Evolutionary conservation across 83 land plant genomes (phyloP).

Genomic region (Isoetes engelmannii): DNA sequence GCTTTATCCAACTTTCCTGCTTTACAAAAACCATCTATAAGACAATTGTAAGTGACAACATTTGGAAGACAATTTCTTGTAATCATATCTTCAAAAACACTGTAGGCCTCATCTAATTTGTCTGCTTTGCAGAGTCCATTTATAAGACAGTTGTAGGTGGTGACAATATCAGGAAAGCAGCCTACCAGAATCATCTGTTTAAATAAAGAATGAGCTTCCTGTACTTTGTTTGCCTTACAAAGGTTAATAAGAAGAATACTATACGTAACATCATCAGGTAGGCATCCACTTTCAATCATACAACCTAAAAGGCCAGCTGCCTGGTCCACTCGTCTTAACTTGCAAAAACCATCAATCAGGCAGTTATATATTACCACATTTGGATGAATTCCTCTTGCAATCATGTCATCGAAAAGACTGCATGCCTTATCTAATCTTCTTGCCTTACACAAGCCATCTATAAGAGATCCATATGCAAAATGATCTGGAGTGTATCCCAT

Average conservation of each 20-base stretch:
- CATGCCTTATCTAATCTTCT: background rate
- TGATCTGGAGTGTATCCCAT: background rate
- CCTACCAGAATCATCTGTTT: background rate
- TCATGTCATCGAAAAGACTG: background rate
- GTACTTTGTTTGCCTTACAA: slow-evolving; percentile 1
- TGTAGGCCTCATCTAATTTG: background rate
- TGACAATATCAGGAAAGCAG: background rate
- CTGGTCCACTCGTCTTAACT: background rate
- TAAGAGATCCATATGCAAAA: background rate
- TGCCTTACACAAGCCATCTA: background rate
- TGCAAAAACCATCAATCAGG: background rate
- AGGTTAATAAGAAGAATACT: background rate
- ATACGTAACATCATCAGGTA: slow-evolving; percentile 10
- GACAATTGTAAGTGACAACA: background rate
- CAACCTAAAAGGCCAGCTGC: background rate
- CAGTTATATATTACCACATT: background rate
- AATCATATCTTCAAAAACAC: background rate
- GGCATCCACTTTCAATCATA: background rate
- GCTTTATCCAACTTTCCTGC: background rate
- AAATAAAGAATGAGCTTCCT: slow-evolving; percentile 1
- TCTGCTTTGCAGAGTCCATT: background rate
- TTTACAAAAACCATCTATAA: slow-evolving; percentile 1
- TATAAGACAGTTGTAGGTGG: background rate
- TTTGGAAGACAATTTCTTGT: background rate
- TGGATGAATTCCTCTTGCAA: background rate